These are phyloP conservation scores for Tylopilus rubrobrunneus DNA, from an alignment of 768 basidiomycete genomes.

Conservation along the genomic window DNA sequence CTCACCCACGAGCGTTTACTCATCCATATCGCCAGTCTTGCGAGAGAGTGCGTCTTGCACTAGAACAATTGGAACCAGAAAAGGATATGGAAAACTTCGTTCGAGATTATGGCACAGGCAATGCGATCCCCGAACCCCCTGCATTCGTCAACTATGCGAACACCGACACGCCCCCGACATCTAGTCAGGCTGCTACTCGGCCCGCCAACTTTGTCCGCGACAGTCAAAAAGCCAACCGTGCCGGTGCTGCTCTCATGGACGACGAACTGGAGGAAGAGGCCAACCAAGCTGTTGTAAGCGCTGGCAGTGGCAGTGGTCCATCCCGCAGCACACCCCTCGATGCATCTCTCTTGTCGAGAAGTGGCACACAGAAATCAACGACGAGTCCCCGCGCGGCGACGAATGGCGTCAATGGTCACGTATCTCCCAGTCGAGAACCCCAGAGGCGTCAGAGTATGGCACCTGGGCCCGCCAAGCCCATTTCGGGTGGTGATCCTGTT, in stretches of 20 bases:
- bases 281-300: constrained; percentile 62
- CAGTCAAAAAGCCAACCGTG: constrained; percentile 33
- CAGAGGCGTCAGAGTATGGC: constrained; percentile 27
- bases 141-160: constrained; percentile 79
- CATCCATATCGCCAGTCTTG: constrained; percentile 59
- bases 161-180: constrained; percentile 60
- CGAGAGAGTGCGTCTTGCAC: constrained; percentile 78
- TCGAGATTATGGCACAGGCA: constrained; percentile 83
- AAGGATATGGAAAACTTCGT: constrained; percentile 90
- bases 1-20: not conserved
- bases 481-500: constrained; percentile 49
- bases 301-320: constrained; percentile 39
- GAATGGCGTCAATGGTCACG: constrained; percentile 31
- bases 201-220: constrained; percentile 50
- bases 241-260: constrained; percentile 29
- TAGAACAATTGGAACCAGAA: constrained; percentile 87
- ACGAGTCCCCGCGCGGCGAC: constrained; percentile 28
- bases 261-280: constrained; percentile 52
- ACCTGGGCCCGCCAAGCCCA: constrained; percentile 23
- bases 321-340: constrained; percentile 33
- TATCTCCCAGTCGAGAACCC: constrained; percentile 21
- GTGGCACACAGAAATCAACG: constrained; percentile 29
- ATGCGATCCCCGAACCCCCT: constrained; percentile 83
- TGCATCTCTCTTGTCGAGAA: constrained; percentile 27
- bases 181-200: constrained; percentile 52